Percentiles rank a stretch among this genome's conserved stretches.
phyloP scores from a whole-genome alignment of 2,329 filamentous ascomycete genomes.

The Fusarium albidum region DNA sequence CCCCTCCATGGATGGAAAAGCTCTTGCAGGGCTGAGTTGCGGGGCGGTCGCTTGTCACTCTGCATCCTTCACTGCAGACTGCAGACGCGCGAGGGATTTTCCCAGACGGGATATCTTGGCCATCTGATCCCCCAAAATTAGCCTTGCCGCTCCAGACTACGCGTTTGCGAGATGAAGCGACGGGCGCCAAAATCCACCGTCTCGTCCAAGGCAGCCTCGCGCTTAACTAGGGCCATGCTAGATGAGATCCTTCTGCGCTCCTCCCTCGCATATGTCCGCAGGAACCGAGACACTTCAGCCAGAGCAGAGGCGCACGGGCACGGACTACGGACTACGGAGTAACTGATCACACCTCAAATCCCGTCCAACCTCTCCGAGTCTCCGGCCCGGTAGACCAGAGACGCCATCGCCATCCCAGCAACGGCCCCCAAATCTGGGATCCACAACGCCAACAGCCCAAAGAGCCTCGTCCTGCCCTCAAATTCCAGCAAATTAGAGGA shows the following conservation, averaged over 20 bases:
- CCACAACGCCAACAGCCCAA: neutral
- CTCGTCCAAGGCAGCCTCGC: slow-evolving; percentile 26
- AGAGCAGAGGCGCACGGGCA: neutral
- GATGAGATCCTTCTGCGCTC: slow-evolving; percentile 9
- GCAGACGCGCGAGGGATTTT: slow-evolving; percentile 7
- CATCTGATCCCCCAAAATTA: slow-evolving; percentile 33
- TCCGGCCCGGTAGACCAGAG: no score
- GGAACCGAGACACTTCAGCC: neutral
- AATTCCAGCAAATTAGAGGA: slow-evolving; percentile 1
- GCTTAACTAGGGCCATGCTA: slow-evolving; percentile 18
- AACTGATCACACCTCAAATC: no score
- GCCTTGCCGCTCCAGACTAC: slow-evolving; percentile 30
- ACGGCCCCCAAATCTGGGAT: neutral
- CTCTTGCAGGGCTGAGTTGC: slow-evolving; percentile 36
- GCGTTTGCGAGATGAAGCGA: slow-evolving; percentile 3
- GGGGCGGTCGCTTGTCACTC: slow-evolving; percentile 5
- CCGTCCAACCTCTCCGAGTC: no score
- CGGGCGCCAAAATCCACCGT: slow-evolving; percentile 18
- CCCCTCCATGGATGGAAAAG: neutral
- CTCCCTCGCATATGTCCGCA: slow-evolving; percentile 13
- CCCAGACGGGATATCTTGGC: slow-evolving; percentile 1
- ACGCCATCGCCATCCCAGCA: no score
- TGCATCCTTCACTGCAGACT: neutral
- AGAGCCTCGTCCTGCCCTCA: slow-evolving; percentile 2
- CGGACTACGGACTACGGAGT: no score